Base-by-base conservation (phyloP, 2,329 filamentous ascomycete species). In the Biscogniauxia mediterranea region DNA sequence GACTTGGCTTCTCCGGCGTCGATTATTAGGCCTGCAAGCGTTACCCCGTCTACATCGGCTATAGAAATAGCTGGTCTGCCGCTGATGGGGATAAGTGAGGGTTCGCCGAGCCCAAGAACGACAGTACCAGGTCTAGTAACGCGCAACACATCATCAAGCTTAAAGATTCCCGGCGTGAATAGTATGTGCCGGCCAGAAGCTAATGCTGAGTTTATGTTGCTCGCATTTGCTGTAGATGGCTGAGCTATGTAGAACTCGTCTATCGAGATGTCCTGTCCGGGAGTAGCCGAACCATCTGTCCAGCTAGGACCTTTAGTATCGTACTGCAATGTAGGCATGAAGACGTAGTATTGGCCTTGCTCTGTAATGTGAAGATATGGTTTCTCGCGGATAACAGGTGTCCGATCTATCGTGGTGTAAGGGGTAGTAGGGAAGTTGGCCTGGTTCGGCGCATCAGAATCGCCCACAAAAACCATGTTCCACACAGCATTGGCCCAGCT, bases 381-480 rank as follows among this genome's bases (percentile, higher is more conserved):
- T 61, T 74, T 74, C 64, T 74, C 73, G 42, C 73, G 71, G 38
- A 74, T 65, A 46, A 74, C 17, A 4, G 72, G 71, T 5, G 72
- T 74, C 19, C 53, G 60, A 1, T 69, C 66, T 15, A 75, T 25
- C 19, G 69, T 73, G n/a, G 72, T 74, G 58, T 75, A 74, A 13
- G 73, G 64, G 21, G 61, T 63, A 13, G 54, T 55, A 11, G 72
- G 73, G 32, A 71, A 75, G 28, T 66, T 66, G 15, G 66, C 66
- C 55, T 71, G 66, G 54, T 63, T 66, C 2, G 73, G 73, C n/a
- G 71, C 67, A 53, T 67, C 66, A 3, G 61, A 56, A 21, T 73
- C 72, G 5, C 73, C 73, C 6, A 74, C 69, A 21, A 74, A 74
- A 6, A 74, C 73, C 73, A 74, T 74, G 25, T 74, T 74, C 73